Evolutionary conservation across 2,329 filamentous ascomycete genomes (phyloP), one percentile per base, ranked within the genome.

Genomic region (Colletotrichum cuscutae): DNA sequence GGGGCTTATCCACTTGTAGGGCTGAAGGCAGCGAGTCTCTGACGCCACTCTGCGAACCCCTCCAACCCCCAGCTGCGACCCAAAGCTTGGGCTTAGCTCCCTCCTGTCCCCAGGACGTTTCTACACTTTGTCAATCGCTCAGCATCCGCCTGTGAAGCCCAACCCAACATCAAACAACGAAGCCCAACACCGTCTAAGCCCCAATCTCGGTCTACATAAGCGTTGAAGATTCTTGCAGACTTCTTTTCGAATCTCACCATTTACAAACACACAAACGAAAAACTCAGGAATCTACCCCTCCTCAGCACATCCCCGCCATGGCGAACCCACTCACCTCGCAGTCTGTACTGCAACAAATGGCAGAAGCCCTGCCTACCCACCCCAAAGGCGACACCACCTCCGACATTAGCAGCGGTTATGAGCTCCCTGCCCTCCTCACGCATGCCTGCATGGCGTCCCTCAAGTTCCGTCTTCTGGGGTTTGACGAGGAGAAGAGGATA

Each of bases 391-490:
- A 91, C 78, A 86, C 86, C 22, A 86, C 84, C n/a, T 91, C 90
- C 5, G 89, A 91, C 76, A 80, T 95, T 35, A 91, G 91, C 76
- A 92, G 89, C 71, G 89, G 93, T 0, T 94, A 93, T 80, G 95
- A 98, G 84, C 94, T 93, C 60, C 86, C 98, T 73, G 95, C 94
- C 19, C 89, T 98, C 28, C 92, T 97, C 75, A 87, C 92, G 24
- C 96, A 99, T 82, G 93, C 94, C 4, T 95, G 92, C 78, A 94
- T 98, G 91, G 81, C 90, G 28, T 91, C 92, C 9, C 90, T 96
- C 2, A 94, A 91, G 75, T 98, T 98, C 81, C 89, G 92, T 65
- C 87, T 98, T 3, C 83, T 95, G 22, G 95, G 95, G 2, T 91
- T 98, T n/a, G 89, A 92, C 60, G 95, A 98, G 82, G 94, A 96